Evolutionary conservation across 1,284 basidiomycete genomes (phyloP), one percentile per base, ranked within the genome.

Genomic region (Puccinia hordei): DNA sequence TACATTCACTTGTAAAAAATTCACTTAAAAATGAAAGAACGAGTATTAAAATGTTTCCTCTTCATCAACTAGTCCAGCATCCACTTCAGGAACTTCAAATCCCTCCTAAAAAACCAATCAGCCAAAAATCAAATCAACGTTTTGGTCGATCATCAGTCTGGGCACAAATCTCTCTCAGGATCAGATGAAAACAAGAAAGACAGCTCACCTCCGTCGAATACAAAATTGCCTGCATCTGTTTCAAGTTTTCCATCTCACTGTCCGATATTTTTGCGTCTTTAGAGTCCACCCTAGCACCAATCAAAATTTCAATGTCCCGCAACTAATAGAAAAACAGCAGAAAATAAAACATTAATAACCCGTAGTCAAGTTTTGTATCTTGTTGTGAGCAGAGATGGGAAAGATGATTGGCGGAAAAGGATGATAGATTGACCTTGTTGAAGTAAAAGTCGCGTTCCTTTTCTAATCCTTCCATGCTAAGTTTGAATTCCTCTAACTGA

Each of bases 401-500:
- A 27, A 17, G 38, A 49, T 44, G 13, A 35, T 33, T 53, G 35
- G n/a, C 1, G 1, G 6, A 24, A n/a, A 24, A 17, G 9, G 33
- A 57, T n/a, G 41, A 44, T 55, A n/a, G 55, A 84, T 89, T 73
- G 82, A 93, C 93, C 90, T 98, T 99, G 84, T 92, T 91, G 87
- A 98, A 99, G 87, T 99, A 99, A 86, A 99, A 99, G 86, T 98
- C 95, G 61, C 95, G 88, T 87, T 98, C 95, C 87, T 94, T 96
- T 88, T 85, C 85, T 27, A 86, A 76, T 57, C 92, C 92, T 85
- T 95, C 94, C 82, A 97, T 88, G 84, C 93, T 92, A 0, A 88
- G 86, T 78, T 91, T 90, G 88, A 98, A 89, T 83, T 98, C 96
- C 83, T 90, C 89, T 81, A 97, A 88, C 86, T 98, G 93, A 0